These are phyloP conservation scores for Eleusine coracana DNA, from an alignment of 176 grass and related monocot species.

Conservation along the genomic window DNA sequence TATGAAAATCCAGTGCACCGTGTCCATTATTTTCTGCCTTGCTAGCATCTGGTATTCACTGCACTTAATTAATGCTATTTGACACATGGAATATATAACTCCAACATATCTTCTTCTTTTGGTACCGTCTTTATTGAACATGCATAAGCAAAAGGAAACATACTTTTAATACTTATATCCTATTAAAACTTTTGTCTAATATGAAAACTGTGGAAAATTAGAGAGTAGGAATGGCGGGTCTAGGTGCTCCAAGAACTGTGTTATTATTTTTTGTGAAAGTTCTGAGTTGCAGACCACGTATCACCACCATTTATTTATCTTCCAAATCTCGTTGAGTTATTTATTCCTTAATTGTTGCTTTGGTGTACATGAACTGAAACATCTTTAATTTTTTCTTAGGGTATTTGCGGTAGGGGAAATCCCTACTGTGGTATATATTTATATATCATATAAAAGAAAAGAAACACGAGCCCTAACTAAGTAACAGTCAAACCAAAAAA, in stretches of 20 bases:
- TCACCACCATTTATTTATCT: slow-evolving; percentile 45
- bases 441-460: too few species aligned
- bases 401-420: too few species aligned
- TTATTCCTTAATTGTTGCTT: slow-evolving; percentile 23
- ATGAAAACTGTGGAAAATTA: slow-evolving; percentile 15
- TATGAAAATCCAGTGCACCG: too few species aligned
- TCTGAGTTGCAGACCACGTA: slow-evolving; percentile 44
- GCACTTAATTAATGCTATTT: not conserved
- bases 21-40: slow-evolving; percentile 11
- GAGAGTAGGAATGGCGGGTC: slow-evolving; percentile 32
- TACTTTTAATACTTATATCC: slow-evolving; percentile 33
- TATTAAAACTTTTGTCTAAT: slow-evolving; percentile 40
- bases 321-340: slow-evolving; percentile 39
- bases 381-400: too few species aligned
- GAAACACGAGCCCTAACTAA: too few species aligned
- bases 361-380: slow-evolving; percentile 31
- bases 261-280: slow-evolving; percentile 32
- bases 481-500: too few species aligned
- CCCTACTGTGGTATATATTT: too few species aligned
- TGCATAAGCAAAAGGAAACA: slow-evolving; percentile 17
- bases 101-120: not conserved
- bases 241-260: slow-evolving; percentile 52
- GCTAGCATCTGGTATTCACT: not conserved
- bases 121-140: not conserved
- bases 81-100: not conserved